phyloP scores from a whole-genome alignment of 768 basidiomycete species.

The Tricholoma saponaceum region DNA sequence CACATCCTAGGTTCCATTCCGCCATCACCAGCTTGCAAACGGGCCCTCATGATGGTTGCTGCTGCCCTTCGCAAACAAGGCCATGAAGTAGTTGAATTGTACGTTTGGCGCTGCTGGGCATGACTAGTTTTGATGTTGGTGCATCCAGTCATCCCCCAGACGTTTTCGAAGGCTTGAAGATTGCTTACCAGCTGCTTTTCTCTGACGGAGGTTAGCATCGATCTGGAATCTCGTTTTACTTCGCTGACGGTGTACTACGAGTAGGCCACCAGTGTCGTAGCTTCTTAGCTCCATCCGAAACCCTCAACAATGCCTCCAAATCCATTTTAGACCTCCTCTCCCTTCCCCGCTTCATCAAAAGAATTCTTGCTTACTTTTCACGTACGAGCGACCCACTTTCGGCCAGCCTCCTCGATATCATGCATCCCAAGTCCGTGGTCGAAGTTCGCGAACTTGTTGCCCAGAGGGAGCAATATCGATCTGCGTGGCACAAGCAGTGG shows the following conservation, averaged over 20 bases:
- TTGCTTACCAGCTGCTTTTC: conserved; percentile 53
- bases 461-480: conserved; percentile 39
- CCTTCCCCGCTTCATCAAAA: conserved; percentile 38
- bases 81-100: conserved; percentile 65
- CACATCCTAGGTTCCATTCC: conserved; percentile 44
- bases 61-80: conserved; percentile 53
- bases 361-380: conserved; percentile 35
- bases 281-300: conserved; percentile 30
- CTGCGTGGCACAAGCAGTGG: conserved; percentile 44
- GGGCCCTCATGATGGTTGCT: conserved; percentile 49
- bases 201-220: conserved; percentile 47
- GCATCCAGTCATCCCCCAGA: conserved; percentile 36
- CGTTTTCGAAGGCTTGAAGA: conserved; percentile 43
- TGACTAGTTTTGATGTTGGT: neutral
- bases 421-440: conserved; percentile 43
- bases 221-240: conserved; percentile 1
- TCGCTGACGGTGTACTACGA: conserved; percentile 5
- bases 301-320: conserved; percentile 25
- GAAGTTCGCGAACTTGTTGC: conserved; percentile 49
- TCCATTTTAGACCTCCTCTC: conserved; percentile 30
- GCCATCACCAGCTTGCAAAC: conserved; percentile 60
- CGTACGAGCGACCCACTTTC: conserved; percentile 34
- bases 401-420: conserved; percentile 31
- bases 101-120: conserved; percentile 17
- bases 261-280: conserved; percentile 42